Percentiles rank a stretch among this genome's conserved stretches.
Conservation (phyloP, 352 stramenopile genomes). For the Phytophthora crassamura region DNA sequence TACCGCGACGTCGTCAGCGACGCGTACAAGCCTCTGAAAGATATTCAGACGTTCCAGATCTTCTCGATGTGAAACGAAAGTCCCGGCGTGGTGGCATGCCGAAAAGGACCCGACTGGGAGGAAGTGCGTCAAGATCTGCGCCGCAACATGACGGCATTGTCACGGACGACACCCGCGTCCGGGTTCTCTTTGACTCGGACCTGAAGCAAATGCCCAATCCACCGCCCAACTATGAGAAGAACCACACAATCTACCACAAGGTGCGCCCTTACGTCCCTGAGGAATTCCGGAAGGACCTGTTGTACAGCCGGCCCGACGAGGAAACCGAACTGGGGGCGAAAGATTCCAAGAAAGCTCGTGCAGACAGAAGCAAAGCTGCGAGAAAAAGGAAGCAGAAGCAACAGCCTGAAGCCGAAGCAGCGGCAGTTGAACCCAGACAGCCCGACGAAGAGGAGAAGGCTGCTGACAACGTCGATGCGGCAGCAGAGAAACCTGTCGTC, state of each 20-base stretch:
- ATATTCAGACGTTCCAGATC: conserved; percentile 6
- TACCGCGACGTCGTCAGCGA: neutral
- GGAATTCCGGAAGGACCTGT: no score
- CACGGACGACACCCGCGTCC: neutral
- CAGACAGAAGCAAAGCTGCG: no score
- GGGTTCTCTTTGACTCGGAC: neutral
- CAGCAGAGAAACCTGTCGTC: no score
- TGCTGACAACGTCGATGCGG: no score
- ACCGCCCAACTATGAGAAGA: conserved; percentile 14
- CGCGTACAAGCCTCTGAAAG: conserved; percentile 1
- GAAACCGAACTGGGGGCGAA: no score
- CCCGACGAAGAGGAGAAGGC: no score
- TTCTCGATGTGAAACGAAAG: neutral
- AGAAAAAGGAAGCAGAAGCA: no score
- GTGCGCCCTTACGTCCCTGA: conserved; percentile 3
- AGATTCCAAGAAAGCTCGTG: no score
- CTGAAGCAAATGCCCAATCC: conserved; percentile 2
- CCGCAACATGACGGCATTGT: neutral
- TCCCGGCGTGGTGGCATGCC: neutral
- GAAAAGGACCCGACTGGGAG: neutral
- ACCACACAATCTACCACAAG: conserved; percentile 22
- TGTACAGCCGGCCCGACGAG: no score
- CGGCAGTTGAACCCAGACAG: no score
- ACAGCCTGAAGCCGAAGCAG: no score
- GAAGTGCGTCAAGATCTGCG: conserved; percentile 4